Evolutionary conservation across 352 stramenopile species (phyloP), one percentile per base, ranked within the genome.

Genomic region (Pythium aphanidermatum): DNA sequence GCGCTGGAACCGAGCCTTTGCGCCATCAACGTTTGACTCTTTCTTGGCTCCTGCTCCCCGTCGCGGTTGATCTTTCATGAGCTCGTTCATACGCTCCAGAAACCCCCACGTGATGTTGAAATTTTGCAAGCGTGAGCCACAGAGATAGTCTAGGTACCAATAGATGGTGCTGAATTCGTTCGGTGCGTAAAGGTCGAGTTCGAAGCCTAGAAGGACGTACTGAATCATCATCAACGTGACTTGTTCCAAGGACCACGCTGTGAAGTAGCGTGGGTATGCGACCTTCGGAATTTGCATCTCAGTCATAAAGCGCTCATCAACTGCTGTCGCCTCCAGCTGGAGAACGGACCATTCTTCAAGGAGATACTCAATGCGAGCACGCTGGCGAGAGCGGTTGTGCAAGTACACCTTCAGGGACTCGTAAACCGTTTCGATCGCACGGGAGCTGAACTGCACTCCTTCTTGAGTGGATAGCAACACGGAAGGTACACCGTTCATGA

Each of bases 121-220:
- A 42, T 90, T 93, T 44, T 93, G 81, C 5, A 93, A 66, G 8
- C 81, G 76, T 24, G 78, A 83, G n/a, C 81, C 78, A 34, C 82
- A 62, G 47, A 95, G 60, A 50, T 89, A 95, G 63, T 95, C 83
- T 29, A 92, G 43, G 48, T 94, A 94, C 81, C 81, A 93, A 51
- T 85, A 93, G 25, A 88, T 65, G 20, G 69, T 87, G 40, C 67
- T 71, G 52, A 75, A 70, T 40, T 93, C 81, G 12, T 72, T 71
- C 16, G 68, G 62, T n/a, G 78, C 60, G 29, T 90, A 90, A 23
- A 95, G 51, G 29, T 92, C 78, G 19, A 95, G 43, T 40, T 92
- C 78, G 7, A 92, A 57, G 7, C 81, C 77, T 14, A 95, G 49
- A 17, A 71, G 49, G 23, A 92, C 67, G 55, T 89, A 90, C 30